Evolutionary conservation across 179 eudicot species (phyloP), one percentile per base, ranked within the genome.

Genomic region (Beta macrorhiza): DNA sequence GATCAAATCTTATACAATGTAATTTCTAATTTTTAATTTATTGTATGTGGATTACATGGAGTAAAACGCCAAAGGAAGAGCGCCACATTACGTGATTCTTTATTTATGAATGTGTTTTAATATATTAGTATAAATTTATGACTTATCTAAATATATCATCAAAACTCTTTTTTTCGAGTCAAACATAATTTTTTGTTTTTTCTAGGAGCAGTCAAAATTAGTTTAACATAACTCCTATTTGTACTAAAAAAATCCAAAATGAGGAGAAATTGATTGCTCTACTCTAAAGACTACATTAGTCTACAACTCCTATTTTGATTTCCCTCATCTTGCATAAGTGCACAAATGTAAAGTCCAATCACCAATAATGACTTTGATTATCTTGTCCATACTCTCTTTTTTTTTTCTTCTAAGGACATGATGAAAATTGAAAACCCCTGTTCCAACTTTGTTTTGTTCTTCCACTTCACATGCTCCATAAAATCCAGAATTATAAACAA

Each of bases 271-370:
- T 70, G 45, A n/a, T 72, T 49, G 20, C 56, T 7, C 17, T 32
- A 56, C 51, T 57, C 51, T 57, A 72, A 7, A 52, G 9, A 51
- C 25, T 70, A 45, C 29, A 70, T 44, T 0, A 49, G 53, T 7
- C 44, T 72, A 17, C 22, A 75, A 75, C 47, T 75, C 67, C 78
- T 32, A 75, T 37, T 75, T 75, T 63, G 71, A 63, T 77, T 64
- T 64, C 12, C 45, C 47, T 77, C 22, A 62, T 49, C 71, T 62
- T 22, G 3, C n/a, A 67, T 45, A 65, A 20, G 32, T 75, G 83
- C 83, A 69, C 76, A 81, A 68, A 81, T 76, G 80, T 64, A 13
- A 84, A 81, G 81, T 77, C 81, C 68, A 74, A 84, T 84, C 83
- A 57, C 16, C 42, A 52, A 75, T 65, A 77, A 81, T 65, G 58